Evolutionary conservation across 176 grass and related monocot genomes (phyloP).

Genomic region (Oryza meyeriana): DNA sequence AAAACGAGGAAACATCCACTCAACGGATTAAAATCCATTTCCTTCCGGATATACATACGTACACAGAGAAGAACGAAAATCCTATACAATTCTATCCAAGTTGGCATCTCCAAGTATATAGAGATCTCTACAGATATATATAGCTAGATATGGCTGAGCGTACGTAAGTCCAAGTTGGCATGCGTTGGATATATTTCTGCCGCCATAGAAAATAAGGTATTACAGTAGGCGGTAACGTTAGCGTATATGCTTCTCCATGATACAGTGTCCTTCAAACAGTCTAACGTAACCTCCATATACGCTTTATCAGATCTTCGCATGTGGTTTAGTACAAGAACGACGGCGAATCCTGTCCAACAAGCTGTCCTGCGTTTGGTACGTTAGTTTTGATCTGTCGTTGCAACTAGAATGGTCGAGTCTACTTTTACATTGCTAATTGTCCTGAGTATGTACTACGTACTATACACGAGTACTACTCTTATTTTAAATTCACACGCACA

Average conservation of each 20-base stretch:
- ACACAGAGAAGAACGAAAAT: not conserved
- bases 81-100: not conserved
- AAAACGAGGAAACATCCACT: too few relatives aligned
- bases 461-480: not conserved
- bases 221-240: not conserved
- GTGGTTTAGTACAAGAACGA: not conserved
- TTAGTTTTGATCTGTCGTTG: not conserved
- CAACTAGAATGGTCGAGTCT: not conserved
- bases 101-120: constrained; percentile 8
- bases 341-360: not conserved
- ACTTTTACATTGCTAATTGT: not conserved
- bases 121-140: not conserved
- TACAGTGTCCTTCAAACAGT: not conserved
- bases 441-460: not conserved
- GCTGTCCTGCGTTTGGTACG: not conserved
- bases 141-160: not conserved
- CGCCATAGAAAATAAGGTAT: not conserved
- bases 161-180: not conserved
- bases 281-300: not conserved
- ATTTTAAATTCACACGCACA: too few relatives aligned
- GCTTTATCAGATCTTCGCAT: not conserved
- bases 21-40: too few relatives aligned
- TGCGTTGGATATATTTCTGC: not conserved
- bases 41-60: not conserved
- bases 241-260: not conserved